Percentiles rank a stretch among this genome's conserved stretches.
phyloP scores from a whole-genome alignment of 768 basidiomycete species.

The Mrakia frigida region DNA sequence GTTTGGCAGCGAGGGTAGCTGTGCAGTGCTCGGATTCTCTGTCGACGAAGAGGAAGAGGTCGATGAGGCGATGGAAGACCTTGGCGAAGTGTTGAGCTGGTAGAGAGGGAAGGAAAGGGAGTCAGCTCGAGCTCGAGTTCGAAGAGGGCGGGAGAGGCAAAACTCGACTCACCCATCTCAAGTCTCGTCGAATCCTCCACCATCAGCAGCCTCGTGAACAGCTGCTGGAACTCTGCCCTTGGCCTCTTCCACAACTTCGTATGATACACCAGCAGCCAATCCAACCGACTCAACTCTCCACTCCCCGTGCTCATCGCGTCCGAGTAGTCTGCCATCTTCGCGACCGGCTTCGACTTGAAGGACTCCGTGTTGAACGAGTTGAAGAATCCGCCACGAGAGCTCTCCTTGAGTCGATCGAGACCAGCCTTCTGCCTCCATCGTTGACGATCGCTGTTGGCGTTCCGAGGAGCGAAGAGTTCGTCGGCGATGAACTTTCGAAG shows the following conservation, averaged over 20 bases:
- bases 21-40: slow-evolving; percentile 84
- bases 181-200: slow-evolving; percentile 69
- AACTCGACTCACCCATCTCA: slow-evolving; percentile 60
- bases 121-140: not conserved
- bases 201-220: slow-evolving; percentile 69
- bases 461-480: slow-evolving; percentile 61
- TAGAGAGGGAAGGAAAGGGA: too few species aligned
- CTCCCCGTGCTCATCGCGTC: not conserved
- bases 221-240: slow-evolving; percentile 70
- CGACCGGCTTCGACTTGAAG: not conserved
- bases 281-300: slow-evolving; percentile 58
- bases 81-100: slow-evolving; percentile 75
- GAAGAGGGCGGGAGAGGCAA: not conserved
- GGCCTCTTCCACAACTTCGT: slow-evolving; percentile 80
- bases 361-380: not conserved
- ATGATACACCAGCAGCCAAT: slow-evolving; percentile 74
- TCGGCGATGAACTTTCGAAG: slow-evolving; percentile 68
- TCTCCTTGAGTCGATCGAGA: not conserved
- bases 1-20: slow-evolving; percentile 84
- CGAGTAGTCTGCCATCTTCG: not conserved
- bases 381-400: too few species aligned
- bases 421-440: slow-evolving; percentile 9
- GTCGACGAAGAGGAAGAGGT: slow-evolving; percentile 85
- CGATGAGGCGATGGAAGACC: slow-evolving; percentile 79
- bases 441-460: slow-evolving; percentile 37